Evolutionary conservation across 2,329 filamentous ascomycete species (phyloP).

Genomic region (Neofusicoccum umdonicola): DNA sequence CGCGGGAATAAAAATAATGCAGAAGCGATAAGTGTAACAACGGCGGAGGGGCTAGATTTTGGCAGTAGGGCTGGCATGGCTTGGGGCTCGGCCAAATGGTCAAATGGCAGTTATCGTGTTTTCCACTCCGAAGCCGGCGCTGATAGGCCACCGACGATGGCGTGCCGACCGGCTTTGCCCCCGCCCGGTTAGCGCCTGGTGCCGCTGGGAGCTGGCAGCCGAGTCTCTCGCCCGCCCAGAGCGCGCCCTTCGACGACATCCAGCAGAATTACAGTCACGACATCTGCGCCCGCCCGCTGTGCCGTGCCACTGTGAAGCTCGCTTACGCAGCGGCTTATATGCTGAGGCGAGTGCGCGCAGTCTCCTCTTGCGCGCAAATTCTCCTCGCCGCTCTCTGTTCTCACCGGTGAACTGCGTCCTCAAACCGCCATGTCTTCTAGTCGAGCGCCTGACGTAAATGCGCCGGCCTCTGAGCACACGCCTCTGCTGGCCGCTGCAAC

Average conservation of each 20-base stretch:
- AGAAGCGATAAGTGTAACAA: background rate
- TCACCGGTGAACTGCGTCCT: background rate
- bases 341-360: background rate
- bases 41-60: background rate
- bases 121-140: constrained; percentile 6
- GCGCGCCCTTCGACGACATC: background rate
- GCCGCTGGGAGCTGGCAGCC: background rate
- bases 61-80: background rate
- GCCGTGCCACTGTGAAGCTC: background rate
- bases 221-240: background rate
- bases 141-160: background rate
- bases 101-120: constrained; percentile 9
- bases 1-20: background rate
- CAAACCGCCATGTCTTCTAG: background rate
- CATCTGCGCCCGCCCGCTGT: background rate
- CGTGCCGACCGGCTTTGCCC: constrained; percentile 5
- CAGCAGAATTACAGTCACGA: background rate
- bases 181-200: background rate
- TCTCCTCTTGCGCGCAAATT: background rate
- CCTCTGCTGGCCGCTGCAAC: constrained; percentile 1
- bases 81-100: background rate
- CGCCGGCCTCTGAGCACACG: constrained; percentile 1
- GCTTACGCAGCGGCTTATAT: constrained; percentile 3
- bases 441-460: background rate
- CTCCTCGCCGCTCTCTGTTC: background rate